Conservation (phyloP, 768 basidiomycete species). For the Serendipita indica region DNA sequence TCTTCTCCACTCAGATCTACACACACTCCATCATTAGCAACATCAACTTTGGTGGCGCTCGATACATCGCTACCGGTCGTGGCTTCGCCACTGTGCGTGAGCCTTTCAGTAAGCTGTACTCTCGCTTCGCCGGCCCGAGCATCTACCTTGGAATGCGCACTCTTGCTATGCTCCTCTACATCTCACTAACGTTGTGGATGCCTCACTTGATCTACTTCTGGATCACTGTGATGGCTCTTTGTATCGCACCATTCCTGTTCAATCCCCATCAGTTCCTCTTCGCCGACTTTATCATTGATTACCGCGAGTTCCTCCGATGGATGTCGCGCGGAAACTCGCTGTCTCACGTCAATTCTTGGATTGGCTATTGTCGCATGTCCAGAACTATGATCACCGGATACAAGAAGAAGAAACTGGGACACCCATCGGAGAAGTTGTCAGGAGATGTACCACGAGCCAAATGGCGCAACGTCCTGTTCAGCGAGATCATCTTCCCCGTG, state of each 20-base stretch:
- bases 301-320: slow-evolving; percentile 96
- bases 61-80: slow-evolving; percentile 97
- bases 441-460: slow-evolving; percentile 86
- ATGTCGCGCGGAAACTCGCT: slow-evolving; percentile 98
- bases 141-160: slow-evolving; percentile 96
- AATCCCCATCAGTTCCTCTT: slow-evolving; percentile 99
- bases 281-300: slow-evolving; percentile 91
- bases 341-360: slow-evolving; percentile 97
- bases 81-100: slow-evolving; percentile 95
- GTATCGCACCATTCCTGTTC: slow-evolving; percentile 93
- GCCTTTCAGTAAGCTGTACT: slow-evolving; percentile 88
- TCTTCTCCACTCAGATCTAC: slow-evolving; percentile 96
- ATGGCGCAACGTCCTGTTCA: slow-evolving; percentile 80
- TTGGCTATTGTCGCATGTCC: slow-evolving; percentile 96
- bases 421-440: slow-evolving; percentile 93
- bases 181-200: slow-evolving; percentile 84
- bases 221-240: slow-evolving; percentile 84
- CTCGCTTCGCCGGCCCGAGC: slow-evolving; percentile 95
- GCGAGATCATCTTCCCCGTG: slow-evolving; percentile 75
- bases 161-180: slow-evolving; percentile 81
- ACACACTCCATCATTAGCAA: slow-evolving; percentile 96
- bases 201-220: slow-evolving; percentile 95
- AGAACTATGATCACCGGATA: slow-evolving; percentile 99
- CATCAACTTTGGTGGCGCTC: slow-evolving; percentile 92
- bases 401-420: slow-evolving; percentile 94